Percentiles rank a stretch among this genome's conserved stretches.
Conservation (phyloP, 2,329 filamentous ascomycete species). For the Stachybotrys echinatus region DNA sequence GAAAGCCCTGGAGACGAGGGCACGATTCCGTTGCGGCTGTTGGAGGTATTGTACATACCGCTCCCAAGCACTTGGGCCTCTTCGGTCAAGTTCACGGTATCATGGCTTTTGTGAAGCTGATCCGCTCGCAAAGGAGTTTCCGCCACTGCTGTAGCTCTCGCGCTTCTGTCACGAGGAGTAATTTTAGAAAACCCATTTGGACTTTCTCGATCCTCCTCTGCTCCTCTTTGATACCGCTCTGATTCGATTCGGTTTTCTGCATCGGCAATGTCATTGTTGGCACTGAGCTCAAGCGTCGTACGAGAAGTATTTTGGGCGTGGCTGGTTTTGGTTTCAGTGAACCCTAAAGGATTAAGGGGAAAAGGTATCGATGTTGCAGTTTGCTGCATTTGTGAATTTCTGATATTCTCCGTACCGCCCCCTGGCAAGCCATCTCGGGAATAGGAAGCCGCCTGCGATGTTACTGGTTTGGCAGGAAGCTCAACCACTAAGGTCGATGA, state of each 20-base stretch:
- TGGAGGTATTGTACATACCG: constrained; percentile 18
- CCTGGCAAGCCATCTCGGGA: not conserved
- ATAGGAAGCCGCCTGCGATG: not conserved
- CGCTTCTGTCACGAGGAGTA: not conserved
- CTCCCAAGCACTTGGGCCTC: not conserved
- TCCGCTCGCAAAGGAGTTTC: not conserved
- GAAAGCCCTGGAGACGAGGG: constrained; percentile 43
- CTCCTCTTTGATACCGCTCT: too few species aligned
- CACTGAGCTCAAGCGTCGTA: too few species aligned
- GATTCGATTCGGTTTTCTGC: too few species aligned
- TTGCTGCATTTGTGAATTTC: not conserved
- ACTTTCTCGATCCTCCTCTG: too few species aligned
- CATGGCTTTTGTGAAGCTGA: not conserved
- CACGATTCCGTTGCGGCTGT: constrained; percentile 26
- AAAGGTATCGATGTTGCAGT: too few species aligned
- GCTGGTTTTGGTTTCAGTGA: too few species aligned
- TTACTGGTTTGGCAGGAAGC: not conserved
- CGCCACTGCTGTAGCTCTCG: not conserved
- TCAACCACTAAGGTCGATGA: constrained; percentile 2
- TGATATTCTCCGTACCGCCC: not conserved
- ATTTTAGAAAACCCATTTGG: too few species aligned
- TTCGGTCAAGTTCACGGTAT: not conserved
- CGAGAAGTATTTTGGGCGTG: too few species aligned
- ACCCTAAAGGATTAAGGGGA: too few species aligned
- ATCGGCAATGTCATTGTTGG: too few species aligned